phyloP scores from a whole-genome alignment of 164 flowering plant species.

The Vitis rupestris region DNA sequence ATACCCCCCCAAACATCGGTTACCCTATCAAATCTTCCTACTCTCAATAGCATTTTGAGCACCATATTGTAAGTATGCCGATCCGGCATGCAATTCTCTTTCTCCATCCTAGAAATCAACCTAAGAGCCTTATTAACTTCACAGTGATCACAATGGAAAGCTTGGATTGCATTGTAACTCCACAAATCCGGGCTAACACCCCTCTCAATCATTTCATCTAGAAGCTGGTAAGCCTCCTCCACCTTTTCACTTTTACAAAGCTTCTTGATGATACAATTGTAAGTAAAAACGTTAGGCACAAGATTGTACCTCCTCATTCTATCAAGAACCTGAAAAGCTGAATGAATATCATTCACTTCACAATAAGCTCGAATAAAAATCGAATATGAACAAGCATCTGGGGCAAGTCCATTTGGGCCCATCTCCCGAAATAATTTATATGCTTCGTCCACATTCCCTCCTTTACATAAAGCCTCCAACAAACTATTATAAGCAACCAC shows the following conservation, averaged over 20 bases:
- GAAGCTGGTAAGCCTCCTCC: conserved; percentile 71
- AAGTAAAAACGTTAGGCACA: conserved; percentile 67
- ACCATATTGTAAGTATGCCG: conserved; percentile 82
- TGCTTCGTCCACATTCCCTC: conserved; percentile 64
- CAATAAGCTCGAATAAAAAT: conserved; percentile 70
- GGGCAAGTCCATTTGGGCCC: conserved; percentile 49
- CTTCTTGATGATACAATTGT: conserved; percentile 61
- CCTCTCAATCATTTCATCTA: conserved; percentile 69
- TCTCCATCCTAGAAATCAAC: conserved; percentile 65
- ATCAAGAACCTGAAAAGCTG: conserved; percentile 65
- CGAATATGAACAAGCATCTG: conserved; percentile 70
- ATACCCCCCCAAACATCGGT: conserved; percentile 65
- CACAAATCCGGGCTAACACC: conserved; percentile 67
- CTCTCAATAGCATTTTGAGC: conserved; percentile 66
- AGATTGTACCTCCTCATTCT: conserved; percentile 66
- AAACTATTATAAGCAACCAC: conserved; percentile 62
- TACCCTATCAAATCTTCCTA: conserved; percentile 75
- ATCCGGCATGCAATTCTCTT: conserved; percentile 54
- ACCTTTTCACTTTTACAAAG: conserved; percentile 53
- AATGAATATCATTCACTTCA: conserved; percentile 58
- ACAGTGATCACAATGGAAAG: conserved; percentile 64
- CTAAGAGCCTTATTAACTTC: conserved; percentile 75
- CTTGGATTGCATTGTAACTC: conserved; percentile 76
- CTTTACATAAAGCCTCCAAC: conserved; percentile 65
- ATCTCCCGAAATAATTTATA: conserved; percentile 52